Evolutionary conservation across 1,284 basidiomycete genomes (phyloP), one percentile per base, ranked within the genome.

Genomic region (Gastroboletus turbinatus): DNA sequence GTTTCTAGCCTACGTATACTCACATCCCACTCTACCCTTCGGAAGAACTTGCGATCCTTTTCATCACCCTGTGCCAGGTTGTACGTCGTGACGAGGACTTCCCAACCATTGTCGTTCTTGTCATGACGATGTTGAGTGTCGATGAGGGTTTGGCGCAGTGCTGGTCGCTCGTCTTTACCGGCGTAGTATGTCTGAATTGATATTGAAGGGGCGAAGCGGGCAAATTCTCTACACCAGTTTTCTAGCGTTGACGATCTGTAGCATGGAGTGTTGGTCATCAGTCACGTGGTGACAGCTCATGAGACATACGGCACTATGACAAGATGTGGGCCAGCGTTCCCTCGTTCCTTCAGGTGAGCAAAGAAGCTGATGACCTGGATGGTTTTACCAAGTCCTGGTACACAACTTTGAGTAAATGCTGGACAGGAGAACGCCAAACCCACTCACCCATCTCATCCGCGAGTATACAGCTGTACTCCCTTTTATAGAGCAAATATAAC

Each of bases 281-380:
- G 16, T 60, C 29, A 39, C 29, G 16, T 29, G 30, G 19, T 74
- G 4, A 79, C 80, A 33, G 79, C 83, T 35, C 82, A 69, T 0
- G 21, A 55, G 49, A 84, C 91, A 66, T 74, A 95, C 90, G 95
- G 95, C 7, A 98, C 97, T 60, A 99, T 87, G 55, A 99, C 82
- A 33, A 99, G 84, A 75, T 98, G 95, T 19, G 96, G 95, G 0
- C 96, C 94, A 49, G 78, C 79, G 46, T 81, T 82, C 14, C 88
- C 88, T 52, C 78, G 81, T 64, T 93, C 87, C 70, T 94, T 94
- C 56, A 98, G 79, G 63, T 92, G 83, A 2, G 96, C 92, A 54
- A 99, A 84, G 77, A 99, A 97, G 52, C 94, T 90, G 67, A 99
- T 98, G 52, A 99, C 96, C 75, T 99, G 96, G 25, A 95, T 91